Conservation (phyloP, 768 basidiomycete genomes). For the Rossbeevera mucosa region DNA sequence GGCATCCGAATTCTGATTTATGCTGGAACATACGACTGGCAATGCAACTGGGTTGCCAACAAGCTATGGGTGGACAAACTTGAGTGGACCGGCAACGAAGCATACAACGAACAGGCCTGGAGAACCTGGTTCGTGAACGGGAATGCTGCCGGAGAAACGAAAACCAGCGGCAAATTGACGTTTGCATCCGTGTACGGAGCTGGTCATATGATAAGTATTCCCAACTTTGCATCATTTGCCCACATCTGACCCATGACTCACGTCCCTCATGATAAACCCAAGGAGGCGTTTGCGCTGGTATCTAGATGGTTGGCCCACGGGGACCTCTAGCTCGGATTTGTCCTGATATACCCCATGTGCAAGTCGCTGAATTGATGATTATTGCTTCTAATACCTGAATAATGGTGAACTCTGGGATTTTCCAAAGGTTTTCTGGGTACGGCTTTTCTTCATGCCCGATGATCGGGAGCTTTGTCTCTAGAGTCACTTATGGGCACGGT, state of each 20-base stretch:
- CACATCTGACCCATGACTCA: slow-evolving; percentile 28
- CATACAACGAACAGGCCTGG: slow-evolving; percentile 40
- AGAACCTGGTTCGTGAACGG: slow-evolving; percentile 56
- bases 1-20: slow-evolving; percentile 51
- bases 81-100: slow-evolving; percentile 55
- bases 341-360: background rate
- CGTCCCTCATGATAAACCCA: slow-evolving; percentile 68
- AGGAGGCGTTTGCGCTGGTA: slow-evolving; percentile 58
- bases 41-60: slow-evolving; percentile 63
- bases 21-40: slow-evolving; percentile 52
- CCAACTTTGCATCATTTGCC: slow-evolving; percentile 4
- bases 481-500: background rate
- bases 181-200: slow-evolving; percentile 62
- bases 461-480: background rate
- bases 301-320: slow-evolving; percentile 54
- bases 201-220: slow-evolving; percentile 64
- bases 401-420: background rate
- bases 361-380: background rate
- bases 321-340: slow-evolving; percentile 29
- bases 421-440: background rate
- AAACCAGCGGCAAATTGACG: slow-evolving; percentile 53
- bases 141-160: slow-evolving; percentile 50
- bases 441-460: background rate
- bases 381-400: background rate
- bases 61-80: slow-evolving; percentile 55